Percentiles rank a stretch among this genome's conserved stretches.
These are phyloP conservation scores for Paraphoma chrysanthemicola DNA, from an alignment of 2,329 filamentous ascomycete genomes.

Conservation along the genomic window DNA sequence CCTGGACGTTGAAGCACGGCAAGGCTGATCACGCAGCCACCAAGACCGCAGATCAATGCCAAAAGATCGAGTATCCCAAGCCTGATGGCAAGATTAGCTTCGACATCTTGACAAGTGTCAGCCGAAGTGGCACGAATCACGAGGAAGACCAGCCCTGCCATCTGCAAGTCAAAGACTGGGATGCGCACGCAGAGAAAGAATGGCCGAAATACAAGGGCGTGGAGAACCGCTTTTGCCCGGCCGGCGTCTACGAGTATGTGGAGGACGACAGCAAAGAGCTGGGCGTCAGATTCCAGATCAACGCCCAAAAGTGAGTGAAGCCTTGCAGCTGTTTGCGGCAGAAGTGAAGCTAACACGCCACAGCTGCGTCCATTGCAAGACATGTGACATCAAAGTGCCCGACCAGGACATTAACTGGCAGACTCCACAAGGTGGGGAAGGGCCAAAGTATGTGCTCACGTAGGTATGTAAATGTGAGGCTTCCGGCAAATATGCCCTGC, in stretches of 20 bases:
- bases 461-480: constrained; percentile 14
- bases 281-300: constrained; percentile 96
- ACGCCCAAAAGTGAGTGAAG: constrained; percentile 86
- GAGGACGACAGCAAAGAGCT: constrained; percentile 87
- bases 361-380: constrained; percentile 99
- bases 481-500: neutral
- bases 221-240: constrained; percentile 96
- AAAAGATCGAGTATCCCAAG: constrained; percentile 95
- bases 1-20: constrained; percentile 92
- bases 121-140: constrained; percentile 94
- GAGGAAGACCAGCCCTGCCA: constrained; percentile 98
- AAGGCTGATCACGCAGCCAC: constrained; percentile 79
- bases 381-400: constrained; percentile 98
- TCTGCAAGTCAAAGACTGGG: constrained; percentile 93
- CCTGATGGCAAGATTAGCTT: constrained; percentile 95
- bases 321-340: neutral
- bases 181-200: constrained; percentile 81
- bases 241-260: constrained; percentile 97
- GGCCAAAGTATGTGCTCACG: constrained; percentile 71
- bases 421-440: constrained; percentile 89
- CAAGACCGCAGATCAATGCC: constrained; percentile 76
- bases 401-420: constrained; percentile 93
- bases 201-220: constrained; percentile 90
- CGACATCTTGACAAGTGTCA: constrained; percentile 94
- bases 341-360: constrained; percentile 31